Conservation (phyloP, 139 green algal genomes). For the Ostreobium quekettii region DNA sequence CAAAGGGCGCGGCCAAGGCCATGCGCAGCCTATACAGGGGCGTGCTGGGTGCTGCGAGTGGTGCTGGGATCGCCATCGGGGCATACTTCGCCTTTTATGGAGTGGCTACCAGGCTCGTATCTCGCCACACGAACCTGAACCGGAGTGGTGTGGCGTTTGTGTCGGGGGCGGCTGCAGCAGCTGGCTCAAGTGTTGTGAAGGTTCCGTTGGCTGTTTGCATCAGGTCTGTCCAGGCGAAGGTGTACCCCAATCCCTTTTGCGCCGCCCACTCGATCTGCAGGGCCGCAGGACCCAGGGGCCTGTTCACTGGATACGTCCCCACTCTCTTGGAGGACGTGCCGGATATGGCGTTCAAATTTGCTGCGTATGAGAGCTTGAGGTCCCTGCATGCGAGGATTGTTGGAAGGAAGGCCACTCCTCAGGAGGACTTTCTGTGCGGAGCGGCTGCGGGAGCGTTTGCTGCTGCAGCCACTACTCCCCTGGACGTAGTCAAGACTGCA, state of each 20-base stretch:
- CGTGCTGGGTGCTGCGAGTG: conserved; percentile 75
- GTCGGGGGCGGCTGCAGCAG: conserved; percentile 58
- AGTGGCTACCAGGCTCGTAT: conserved; percentile 57
- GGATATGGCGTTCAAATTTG: conserved; percentile 88
- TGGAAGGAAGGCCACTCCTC: conserved; percentile 15
- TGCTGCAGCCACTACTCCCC: conserved; percentile 68
- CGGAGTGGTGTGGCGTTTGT: conserved; percentile 59
- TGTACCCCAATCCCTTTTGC: conserved; percentile 64
- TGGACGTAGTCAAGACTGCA: conserved; percentile 90
- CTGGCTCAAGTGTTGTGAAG: conserved; percentile 72
- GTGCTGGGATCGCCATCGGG: conserved; percentile 88
- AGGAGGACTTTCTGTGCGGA: conserved; percentile 73
- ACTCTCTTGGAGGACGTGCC: conserved; percentile 79
- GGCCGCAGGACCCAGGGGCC: conserved; percentile 48
- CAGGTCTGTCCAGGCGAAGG: conserved; percentile 66
- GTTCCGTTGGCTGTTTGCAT: conserved; percentile 79
- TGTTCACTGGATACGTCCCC: conserved; percentile 75
- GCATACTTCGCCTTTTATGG: conserved; percentile 91
- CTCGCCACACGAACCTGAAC: conserved; percentile 30
- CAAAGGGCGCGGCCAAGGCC: conserved; percentile 19
- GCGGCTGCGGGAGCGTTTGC: conserved; percentile 61
- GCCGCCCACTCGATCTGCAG: conserved; percentile 46
- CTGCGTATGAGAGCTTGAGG: conserved; percentile 64
- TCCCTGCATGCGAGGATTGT: conserved; percentile 40
- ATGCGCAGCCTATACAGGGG: conserved; percentile 63